Evolutionary conservation across 306 rosid genomes (phyloP), one percentile per base, ranked within the genome.

Genomic region (Prunus campanulata): DNA sequence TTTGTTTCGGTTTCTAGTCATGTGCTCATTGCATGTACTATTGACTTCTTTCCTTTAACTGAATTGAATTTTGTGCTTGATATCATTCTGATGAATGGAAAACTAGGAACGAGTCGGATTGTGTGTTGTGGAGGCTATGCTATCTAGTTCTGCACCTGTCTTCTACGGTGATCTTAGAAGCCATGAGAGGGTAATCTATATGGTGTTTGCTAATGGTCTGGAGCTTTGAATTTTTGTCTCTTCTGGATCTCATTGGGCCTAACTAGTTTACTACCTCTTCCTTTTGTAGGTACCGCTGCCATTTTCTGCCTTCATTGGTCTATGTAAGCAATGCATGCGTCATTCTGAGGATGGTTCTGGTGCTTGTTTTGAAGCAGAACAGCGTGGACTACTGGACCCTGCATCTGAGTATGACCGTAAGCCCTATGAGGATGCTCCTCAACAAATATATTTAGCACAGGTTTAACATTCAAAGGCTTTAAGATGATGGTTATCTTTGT

Each of bases 361-460:
- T 77, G 85, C 54, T 74, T 71, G 32, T 76, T 42, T 5, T 60
- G 79, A 78, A 29, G 47, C 78, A 18, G 79, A 78, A 66, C 75
- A 57, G 69, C 64, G 67, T 32, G 83, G 75, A 76, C 14, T 25
- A 71, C 55, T 56, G 18, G 79, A 67, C 35, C 55, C 61, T 46
- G 82, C 71, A 9, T 57, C 76, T 14, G 79, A 84, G 29, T 70
- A 47, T 75, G 88, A 56, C 10, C 32, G 74, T 85, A 84, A 79
- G 75, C 68, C 85, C 18, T 68, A 78, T 79, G 96, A 89, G 77
- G 84, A 74, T 70, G 85, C 76, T 86, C 78, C 90, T 19, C 78
- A 83, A 75, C 93, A 88, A 88, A 79, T 89, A 83, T 96, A 92
- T 85, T 88, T 96, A 86, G 99, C 99, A 0, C 99, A 96, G 99